Conservation (phyloP, 2,329 filamentous ascomycete species). For the Plenodomus lindquistii region DNA sequence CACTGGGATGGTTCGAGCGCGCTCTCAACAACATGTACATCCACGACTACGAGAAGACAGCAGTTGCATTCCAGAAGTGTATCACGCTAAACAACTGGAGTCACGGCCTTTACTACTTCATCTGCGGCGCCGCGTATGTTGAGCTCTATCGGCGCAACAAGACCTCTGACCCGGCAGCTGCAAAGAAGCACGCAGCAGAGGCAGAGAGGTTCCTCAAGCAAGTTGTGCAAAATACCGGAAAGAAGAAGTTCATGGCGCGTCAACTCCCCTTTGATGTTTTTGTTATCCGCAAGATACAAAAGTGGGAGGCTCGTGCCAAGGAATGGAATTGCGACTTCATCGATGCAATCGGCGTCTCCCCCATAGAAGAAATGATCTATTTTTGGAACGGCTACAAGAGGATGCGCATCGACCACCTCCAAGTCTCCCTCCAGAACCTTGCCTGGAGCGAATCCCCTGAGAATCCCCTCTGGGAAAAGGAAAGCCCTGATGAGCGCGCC, state of each 20-base stretch:
- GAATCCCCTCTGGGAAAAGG: slow-evolving; percentile 55
- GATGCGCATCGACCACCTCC: slow-evolving; percentile 69
- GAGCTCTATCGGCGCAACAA: slow-evolving; percentile 74
- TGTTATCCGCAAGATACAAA: slow-evolving; percentile 78
- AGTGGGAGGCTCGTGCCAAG: slow-evolving; percentile 81
- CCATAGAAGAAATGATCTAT: slow-evolving; percentile 88
- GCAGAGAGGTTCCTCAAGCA: slow-evolving; percentile 73
- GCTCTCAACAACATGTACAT: slow-evolving; percentile 77
- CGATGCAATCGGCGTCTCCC: slow-evolving; percentile 80
- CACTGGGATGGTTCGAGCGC: slow-evolving; percentile 82
- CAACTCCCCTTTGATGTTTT: slow-evolving; percentile 91
- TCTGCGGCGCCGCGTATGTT: slow-evolving; percentile 76
- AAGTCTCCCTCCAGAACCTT: slow-evolving; percentile 65
- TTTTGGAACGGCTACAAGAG: slow-evolving; percentile 90
- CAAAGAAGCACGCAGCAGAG: slow-evolving; percentile 43
- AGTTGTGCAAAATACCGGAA: slow-evolving; percentile 74
- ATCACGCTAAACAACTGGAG: slow-evolving; percentile 76
- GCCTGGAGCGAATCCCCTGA: slow-evolving; percentile 65
- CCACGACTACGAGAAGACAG: slow-evolving; percentile 75
- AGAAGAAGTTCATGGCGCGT: slow-evolving; percentile 86
- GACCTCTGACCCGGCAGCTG: slow-evolving; percentile 47
- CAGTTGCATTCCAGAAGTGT: slow-evolving; percentile 69
- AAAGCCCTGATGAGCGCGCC: slow-evolving; percentile 63
- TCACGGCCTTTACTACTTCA: slow-evolving; percentile 85
- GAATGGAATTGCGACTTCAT: slow-evolving; percentile 66